Evolutionary conservation across 306 rosid genomes (phyloP), one percentile per base, ranked within the genome.

Genomic region (Vigna reflexopilosa): DNA sequence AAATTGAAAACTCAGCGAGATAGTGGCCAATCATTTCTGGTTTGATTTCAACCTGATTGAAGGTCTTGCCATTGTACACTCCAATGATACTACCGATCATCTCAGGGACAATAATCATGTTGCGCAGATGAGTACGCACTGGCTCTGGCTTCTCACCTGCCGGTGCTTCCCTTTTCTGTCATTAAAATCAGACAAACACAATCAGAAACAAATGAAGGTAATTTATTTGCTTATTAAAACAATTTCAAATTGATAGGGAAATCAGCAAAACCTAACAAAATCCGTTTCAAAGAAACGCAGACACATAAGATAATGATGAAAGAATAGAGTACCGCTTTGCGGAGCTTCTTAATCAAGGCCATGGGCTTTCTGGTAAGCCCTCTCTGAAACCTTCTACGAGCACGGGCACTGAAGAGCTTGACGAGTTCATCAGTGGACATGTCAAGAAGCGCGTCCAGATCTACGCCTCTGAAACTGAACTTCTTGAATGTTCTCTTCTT

Each of bases 331-430:
- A 93, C 97, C 83, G 98, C 98, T 75, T 91, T 94, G 79, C 98
- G 97, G 6, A 94, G 98, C 88, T 94, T 94, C 92, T 94, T 94
- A 72, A 94, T 91, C 74, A 94, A 65, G 16, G 98, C 98, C 98
- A 94, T 94, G 11, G 98, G 98, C 89, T 94, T 94, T 22, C 98
- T 78, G 80, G 90, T 94, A 83, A 94, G 73, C 34, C 97, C 98
- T 79, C 97, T 94, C 79, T 92, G 92, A 80, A 94, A 94, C 97
- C 98, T 93, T 87, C 98, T 87, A 68, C 98, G 97, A 58, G 98
- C 98, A 12, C 98, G 82, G 3, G 98, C 94, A 52, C 76, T 67
- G 88, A 93, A 93, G 50, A 91, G 94, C 90, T 91, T 93, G 59
- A 89, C 98, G 12, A 93, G 93, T 67, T 93, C 97, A 14, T 93